Conservation (phyloP, 2,329 filamentous ascomycete species). For the Alternaria longipes region DNA sequence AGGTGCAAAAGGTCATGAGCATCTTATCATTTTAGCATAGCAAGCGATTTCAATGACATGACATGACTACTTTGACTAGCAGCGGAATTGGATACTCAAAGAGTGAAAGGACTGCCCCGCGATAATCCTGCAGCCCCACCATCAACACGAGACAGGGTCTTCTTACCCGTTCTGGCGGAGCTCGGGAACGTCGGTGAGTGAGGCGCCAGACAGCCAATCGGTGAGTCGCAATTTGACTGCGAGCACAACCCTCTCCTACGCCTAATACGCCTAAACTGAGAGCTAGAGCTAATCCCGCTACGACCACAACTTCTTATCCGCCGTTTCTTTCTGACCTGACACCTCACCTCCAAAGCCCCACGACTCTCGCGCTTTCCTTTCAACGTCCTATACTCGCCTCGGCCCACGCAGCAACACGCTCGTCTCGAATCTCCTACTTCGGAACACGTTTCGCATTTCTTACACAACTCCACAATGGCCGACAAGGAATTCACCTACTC, state of each 20-base stretch:
- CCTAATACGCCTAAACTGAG: slow-evolving; percentile 15
- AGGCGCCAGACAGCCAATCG: slow-evolving; percentile 25
- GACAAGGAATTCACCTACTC: slow-evolving; percentile 54
- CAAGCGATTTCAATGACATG: neutral
- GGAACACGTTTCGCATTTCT: slow-evolving; percentile 7
- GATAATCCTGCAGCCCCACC: slow-evolving; percentile 9
- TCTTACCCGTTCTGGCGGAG: slow-evolving; percentile 25
- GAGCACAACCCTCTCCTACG: slow-evolving; percentile 8
- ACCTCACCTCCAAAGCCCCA: slow-evolving; percentile 15
- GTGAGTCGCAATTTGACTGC: slow-evolving; percentile 23
- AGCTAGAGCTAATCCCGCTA: slow-evolving; percentile 21
- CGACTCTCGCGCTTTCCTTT: slow-evolving; percentile 1
- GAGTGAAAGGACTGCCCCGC: slow-evolving; percentile 10
- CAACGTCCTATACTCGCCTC: neutral
- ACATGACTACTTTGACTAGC: neutral
- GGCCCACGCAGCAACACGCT: neutral
- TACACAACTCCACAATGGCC: slow-evolving; percentile 41
- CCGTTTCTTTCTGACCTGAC: slow-evolving; percentile 8
- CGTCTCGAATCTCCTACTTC: neutral
- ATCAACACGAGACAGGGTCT: slow-evolving; percentile 17
- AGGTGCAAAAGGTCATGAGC: neutral
- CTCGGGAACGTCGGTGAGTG: slow-evolving; percentile 17
- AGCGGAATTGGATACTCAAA: slow-evolving; percentile 19
- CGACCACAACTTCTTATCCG: slow-evolving; percentile 25
- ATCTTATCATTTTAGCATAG: slow-evolving; percentile 3